Conservation (phyloP, 371 early-diverging fungal species). For the Lichtheimia corymbifera region DNA sequence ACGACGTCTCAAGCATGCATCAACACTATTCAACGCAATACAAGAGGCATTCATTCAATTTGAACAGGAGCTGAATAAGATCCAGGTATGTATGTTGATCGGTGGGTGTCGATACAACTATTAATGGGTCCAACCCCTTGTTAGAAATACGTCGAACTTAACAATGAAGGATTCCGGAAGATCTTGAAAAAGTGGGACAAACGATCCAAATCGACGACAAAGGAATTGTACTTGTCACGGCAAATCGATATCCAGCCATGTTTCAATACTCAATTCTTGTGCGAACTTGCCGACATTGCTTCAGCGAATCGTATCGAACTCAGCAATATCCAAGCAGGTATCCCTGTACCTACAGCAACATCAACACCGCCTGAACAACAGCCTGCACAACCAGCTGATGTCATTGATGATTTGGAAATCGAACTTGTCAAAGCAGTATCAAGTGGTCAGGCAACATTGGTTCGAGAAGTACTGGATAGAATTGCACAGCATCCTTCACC, state of each 20-base stretch:
- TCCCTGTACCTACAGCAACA: slow-evolving; percentile 20
- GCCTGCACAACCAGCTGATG: slow-evolving; percentile 17
- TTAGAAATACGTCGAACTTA: slow-evolving; percentile 93
- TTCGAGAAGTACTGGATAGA: slow-evolving; percentile 64
- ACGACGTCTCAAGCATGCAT: slow-evolving; percentile 56
- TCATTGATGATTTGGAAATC: slow-evolving; percentile 64
- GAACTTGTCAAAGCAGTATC: slow-evolving; percentile 61
- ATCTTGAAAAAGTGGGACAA: slow-evolving; percentile 99
- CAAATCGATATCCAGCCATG: slow-evolving; percentile 96
- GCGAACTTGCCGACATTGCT: slow-evolving; percentile 85
- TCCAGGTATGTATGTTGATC: slow-evolving; percentile 77
- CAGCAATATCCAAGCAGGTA: slow-evolving; percentile 53
- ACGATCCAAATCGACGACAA: slow-evolving; percentile 90
- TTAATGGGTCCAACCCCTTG: neutral
- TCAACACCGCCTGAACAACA: neutral
- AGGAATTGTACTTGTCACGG: slow-evolving; percentile 92
- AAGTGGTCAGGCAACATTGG: slow-evolving; percentile 45
- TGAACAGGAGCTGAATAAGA: slow-evolving; percentile 90
- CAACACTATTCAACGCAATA: slow-evolving; percentile 66
- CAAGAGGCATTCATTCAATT: slow-evolving; percentile 89
- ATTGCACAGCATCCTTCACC: slow-evolving; percentile 44
- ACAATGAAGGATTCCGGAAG: slow-evolving; percentile 94
- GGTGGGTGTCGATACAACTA: too few relatives aligned
- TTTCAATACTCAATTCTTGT: slow-evolving; percentile 89
- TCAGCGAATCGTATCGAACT: slow-evolving; percentile 66